Conservation (phyloP, 2,329 filamentous ascomycete genomes). For the Colletotrichum camelliae region DNA sequence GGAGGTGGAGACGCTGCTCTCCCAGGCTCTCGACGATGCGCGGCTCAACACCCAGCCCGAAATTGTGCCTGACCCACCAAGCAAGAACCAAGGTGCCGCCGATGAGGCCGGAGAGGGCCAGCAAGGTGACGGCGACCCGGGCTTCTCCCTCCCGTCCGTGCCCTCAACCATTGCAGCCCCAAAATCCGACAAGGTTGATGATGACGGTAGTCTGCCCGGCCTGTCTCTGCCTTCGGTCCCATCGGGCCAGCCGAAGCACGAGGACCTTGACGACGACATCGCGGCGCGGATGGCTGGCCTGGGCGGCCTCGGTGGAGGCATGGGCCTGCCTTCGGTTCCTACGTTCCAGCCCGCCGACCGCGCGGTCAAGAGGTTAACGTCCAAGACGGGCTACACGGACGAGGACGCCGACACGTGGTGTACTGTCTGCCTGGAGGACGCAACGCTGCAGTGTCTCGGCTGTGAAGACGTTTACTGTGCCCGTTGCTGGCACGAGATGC, state of each 20-base stretch:
- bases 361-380: constrained; percentile 41
- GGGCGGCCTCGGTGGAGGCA: constrained; percentile 36
- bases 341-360: constrained; percentile 52
- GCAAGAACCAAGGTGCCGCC: background rate
- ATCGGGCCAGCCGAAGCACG: constrained; percentile 37
- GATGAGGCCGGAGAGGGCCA: background rate
- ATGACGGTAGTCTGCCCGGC: constrained; percentile 21
- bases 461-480: constrained; percentile 81
- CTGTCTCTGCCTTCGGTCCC: constrained; percentile 55
- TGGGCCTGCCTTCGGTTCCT: constrained; percentile 53
- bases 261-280: constrained; percentile 51
- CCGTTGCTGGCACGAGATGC: constrained; percentile 83
- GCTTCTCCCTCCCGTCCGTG: constrained; percentile 41
- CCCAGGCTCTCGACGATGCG: constrained; percentile 51
- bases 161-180: constrained; percentile 40
- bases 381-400: constrained; percentile 60
- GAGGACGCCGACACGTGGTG: constrained; percentile 81
- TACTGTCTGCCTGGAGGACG: constrained; percentile 81
- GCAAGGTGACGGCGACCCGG: constrained; percentile 17
- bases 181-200: background rate
- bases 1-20: constrained; percentile 50
- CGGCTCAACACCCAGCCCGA: constrained; percentile 33
- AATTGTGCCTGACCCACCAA: background rate
- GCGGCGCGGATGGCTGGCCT: constrained; percentile 59
- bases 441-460: constrained; percentile 72